Base-by-base conservation (phyloP, 2,329 filamentous ascomycete genomes). In the Ophiostoma australiae region DNA sequence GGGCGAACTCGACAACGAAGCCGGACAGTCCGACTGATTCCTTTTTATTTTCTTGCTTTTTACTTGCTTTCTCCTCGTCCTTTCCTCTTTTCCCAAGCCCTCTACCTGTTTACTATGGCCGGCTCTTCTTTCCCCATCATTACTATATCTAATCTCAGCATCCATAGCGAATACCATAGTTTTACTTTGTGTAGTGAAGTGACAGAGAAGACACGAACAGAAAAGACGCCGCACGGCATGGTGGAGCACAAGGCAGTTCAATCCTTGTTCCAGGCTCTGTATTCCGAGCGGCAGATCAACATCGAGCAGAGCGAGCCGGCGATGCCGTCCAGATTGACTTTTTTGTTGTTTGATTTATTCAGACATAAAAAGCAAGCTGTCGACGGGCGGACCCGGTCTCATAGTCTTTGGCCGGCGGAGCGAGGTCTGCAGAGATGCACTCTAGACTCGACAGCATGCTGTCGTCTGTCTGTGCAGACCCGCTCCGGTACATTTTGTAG, bases 261-360 rank as follows among this genome's bases (percentile, higher is more conserved):
- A 87, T 90, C 88, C 88, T 90, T 90, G 87, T 84, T 77, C 78
- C 81, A 83, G 84, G 85, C 87, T 89, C 86, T 90, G 88, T 90
- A 90, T 90, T 90, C 87, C 86, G 87, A 89, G 88, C 88, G 88
- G 87, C 86, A 90, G 73, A 90, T 84, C 74, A 82, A 75, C 68
- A 71, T 68, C 17, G 55, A 65, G 58, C 31, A 66, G 31, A 67
- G 66, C 66, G 66, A 68, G 67, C 39, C 67, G 44, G 67, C 41
- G n/a, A 67, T 67, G 66, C 63, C 37, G 37, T 41, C 66, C 35
- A 35, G 20, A 33, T 27, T 58, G n/a, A 31, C 27, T 31, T 31
- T 31, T 31, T 31, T 31, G 27, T 31, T 31, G 27, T 31, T 31
- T 31, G 3, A 31, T 31, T 31, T 31, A 31, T 31, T 31, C 10